Evolutionary conservation across 1,284 basidiomycete genomes (phyloP), one percentile per base, ranked within the genome.

Genomic region (Heterobasidion occidentale): DNA sequence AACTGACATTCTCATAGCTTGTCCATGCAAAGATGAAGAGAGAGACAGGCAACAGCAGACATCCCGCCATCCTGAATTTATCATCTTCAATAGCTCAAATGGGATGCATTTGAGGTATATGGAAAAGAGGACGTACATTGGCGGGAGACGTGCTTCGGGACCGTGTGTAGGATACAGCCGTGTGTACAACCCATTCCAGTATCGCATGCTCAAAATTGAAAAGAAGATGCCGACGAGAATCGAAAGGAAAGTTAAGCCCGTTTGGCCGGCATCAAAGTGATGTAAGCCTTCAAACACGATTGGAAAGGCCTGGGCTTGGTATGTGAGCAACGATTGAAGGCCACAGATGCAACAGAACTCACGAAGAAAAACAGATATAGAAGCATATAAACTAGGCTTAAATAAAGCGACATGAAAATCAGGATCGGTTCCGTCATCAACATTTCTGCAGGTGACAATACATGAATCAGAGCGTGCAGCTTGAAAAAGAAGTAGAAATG

Each of bases 281-380:
- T 85, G 77, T 1, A 74, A 74, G 58, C 72, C 52, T 2, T 69
- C 72, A 61, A 81, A 59, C 47, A 57, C 48, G 19, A 57, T 54
- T 8, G 56, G 80, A 62, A 77, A 82, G 1, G 80, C 79, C 62
- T 80, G 77, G 54, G 80, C 80, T 9, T 78, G 68, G 33, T 84
- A 66, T 61, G 83, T 84, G 6, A 84, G 62, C 55, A 81, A 77
- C 11, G 80, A 78, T 60, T 81, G 84, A 7, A 82, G 71, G 48
- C 83, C 72, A 79, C 80, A 59, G 65, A 33, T 8, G n/a, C 14
- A 36, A 36, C 17, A 45, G 11, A 17, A 42, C 52, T 8, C 17
- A 35, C 38, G 42, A 56, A 19, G 49, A 46, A 27, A 19, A 27
- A 42, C 36, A 47, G 0, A 33, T 19, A 42, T 6, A 20, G 14